Evolutionary conservation across 2,329 filamentous ascomycete species (phyloP).

Genomic region (Aspergillus awamori): DNA sequence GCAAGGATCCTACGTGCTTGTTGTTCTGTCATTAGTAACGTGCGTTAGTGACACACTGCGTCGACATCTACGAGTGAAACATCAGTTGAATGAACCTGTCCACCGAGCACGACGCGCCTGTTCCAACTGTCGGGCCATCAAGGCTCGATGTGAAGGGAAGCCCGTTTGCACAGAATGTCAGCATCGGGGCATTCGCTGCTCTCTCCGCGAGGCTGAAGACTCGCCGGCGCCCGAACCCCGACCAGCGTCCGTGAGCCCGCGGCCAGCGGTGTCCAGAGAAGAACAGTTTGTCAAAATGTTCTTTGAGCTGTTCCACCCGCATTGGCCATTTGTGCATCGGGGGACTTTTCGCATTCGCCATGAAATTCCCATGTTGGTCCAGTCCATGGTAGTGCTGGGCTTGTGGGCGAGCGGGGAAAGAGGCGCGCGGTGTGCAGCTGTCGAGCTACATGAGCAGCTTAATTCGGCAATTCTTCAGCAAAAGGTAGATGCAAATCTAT

Average conservation of each 20-base stretch:
- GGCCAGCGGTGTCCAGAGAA: conserved; percentile 3
- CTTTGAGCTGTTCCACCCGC: conserved; percentile 31
- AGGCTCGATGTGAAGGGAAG: conserved; percentile 26
- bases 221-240: neutral
- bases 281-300: conserved; percentile 27
- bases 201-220: neutral
- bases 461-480: conserved; percentile 29
- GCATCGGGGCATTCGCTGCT: conserved; percentile 22
- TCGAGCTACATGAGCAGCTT: conserved; percentile 29
- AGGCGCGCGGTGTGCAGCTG: conserved; percentile 23
- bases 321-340: conserved; percentile 35
- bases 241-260: neutral
- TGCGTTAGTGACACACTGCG: conserved; percentile 31
- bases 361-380: conserved; percentile 32
- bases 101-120: conserved; percentile 23
- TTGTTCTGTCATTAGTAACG: neutral
- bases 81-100: conserved; percentile 19
- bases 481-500: conserved; percentile 19
- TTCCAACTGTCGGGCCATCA: conserved; percentile 19
- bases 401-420: conserved; percentile 28
- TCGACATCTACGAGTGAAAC: conserved; percentile 24
- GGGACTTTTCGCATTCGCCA: conserved; percentile 22
- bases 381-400: conserved; percentile 33
- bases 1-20: neutral
- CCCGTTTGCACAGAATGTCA: conserved; percentile 23